A percentile compares a stretch with the other conserved stretches of the same genome.
These are phyloP conservation scores for Calonectria pseudoturangicola DNA, from an alignment of 2,329 filamentous ascomycete species.

Conservation along the genomic window DNA sequence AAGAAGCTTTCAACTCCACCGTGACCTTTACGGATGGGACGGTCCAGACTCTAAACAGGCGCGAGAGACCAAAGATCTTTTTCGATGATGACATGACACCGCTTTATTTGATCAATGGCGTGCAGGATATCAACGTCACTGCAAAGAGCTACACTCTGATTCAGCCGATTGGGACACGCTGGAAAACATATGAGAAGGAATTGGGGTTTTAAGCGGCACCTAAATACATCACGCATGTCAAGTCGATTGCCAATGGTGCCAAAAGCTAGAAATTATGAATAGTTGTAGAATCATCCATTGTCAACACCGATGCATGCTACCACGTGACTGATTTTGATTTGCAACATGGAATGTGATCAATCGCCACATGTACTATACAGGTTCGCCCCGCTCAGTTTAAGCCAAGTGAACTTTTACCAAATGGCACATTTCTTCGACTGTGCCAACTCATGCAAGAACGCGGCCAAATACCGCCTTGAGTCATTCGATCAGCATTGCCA, in stretches of 20 bases:
- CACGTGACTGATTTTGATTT: too few species aligned
- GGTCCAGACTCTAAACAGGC: background rate
- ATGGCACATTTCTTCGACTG: background rate
- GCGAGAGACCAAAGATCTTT: conserved; percentile 15
- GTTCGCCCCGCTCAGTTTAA: background rate
- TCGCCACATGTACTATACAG: background rate
- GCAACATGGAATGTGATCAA: too few species aligned
- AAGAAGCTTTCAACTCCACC: conserved; percentile 8
- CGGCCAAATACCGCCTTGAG: background rate
- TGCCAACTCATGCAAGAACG: background rate
- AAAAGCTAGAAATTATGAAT: too few species aligned
- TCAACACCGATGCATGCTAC: too few species aligned
- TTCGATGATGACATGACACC: conserved; percentile 11
- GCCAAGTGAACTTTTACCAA: background rate
- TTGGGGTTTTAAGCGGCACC: background rate
- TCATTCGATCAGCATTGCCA: background rate
- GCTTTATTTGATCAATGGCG: background rate
- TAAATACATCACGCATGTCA: background rate
- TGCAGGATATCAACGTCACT: conserved; percentile 5
- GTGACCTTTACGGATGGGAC: conserved; percentile 12
- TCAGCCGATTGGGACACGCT: background rate
- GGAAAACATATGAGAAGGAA: background rate
- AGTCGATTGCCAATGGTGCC: too few species aligned
- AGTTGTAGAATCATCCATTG: too few species aligned
- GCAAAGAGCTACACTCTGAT: conserved; percentile 11